Evolutionary conservation across 192 early-diverging fungal genomes (phyloP), one percentile per base, ranked within the genome.

Genomic region (Phlyctochytrium bullatum): DNA sequence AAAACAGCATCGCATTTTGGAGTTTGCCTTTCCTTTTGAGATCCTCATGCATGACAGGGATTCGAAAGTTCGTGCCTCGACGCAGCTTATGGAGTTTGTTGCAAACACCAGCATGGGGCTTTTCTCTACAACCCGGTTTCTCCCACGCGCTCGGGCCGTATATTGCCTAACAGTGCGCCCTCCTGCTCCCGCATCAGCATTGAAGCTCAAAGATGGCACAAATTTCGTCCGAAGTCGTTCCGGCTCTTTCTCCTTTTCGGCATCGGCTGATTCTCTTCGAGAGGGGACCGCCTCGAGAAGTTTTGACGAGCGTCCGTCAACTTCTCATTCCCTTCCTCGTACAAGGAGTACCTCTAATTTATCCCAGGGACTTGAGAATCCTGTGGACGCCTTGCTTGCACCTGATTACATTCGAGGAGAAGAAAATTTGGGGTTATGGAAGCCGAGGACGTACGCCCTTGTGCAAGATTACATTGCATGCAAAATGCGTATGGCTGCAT

Each of bases 331-430:
- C 40, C 20, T 47, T 6, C 10, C 20, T 47, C 40, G 40, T 14
- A 47, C 40, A 6, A 54, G 62, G 10, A 63, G 61, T 36, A 29
- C 61, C n/a, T 28, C 62, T 27, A 28, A 63, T 3, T 54, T 57
- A 3, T 62, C 69, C 2, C 62, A 71, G 35, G 33, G 27, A 3
- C 62, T 56, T 23, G 29, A 32, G 3, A 59, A 63, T 30, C 20
- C 40, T 47, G 40, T 47, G 40, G 10, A 47, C 6, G 20, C 40
- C 20, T n/a, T n/a, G n/a, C n/a, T n/a, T n/a, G n/a, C n/a, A n/a
- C 40, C 40, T 20, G 10, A 47, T 20, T 79, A 79, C 34, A 63
- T 77, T 17, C 70, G 77, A 2, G 77, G 77, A 10, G 69, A 77
- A 66, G 74, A 77, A 50, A 64, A 56, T 35, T 35, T 77, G 29